These are phyloP conservation scores for Moricandia moricandioides DNA, from an alignment of 345 rosid species.

Conservation along the genomic window DNA sequence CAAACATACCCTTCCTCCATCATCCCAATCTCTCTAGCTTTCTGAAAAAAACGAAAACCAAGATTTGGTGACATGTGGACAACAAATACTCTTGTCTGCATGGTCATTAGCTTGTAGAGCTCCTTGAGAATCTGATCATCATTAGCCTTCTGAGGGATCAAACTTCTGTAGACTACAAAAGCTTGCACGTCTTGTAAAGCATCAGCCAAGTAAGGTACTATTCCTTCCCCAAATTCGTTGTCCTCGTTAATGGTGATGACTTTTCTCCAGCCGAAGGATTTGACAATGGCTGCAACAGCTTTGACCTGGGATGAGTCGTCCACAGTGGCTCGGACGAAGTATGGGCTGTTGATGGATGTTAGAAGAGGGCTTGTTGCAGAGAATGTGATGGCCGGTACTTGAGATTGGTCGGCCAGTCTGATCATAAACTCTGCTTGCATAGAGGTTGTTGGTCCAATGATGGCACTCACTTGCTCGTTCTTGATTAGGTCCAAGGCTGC, in stretches of 20 bases:
- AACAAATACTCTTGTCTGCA: conserved; percentile 54
- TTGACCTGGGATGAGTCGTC: conserved; percentile 46
- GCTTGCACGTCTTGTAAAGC: conserved; percentile 34
- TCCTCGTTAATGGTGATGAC: conserved; percentile 39
- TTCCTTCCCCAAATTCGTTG: conserved; percentile 43
- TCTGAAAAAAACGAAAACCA: conserved; percentile 38
- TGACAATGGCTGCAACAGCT: conserved; percentile 41
- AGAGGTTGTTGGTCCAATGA: conserved; percentile 55
- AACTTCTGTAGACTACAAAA: conserved; percentile 8
- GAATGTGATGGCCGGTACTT: conserved; percentile 54
- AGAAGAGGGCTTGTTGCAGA: conserved; percentile 45
- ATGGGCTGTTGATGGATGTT: conserved; percentile 25
- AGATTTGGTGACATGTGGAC: conserved; percentile 44
- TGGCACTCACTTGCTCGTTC: conserved; percentile 52
- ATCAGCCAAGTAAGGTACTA: conserved; percentile 41
- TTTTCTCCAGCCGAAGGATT: conserved; percentile 47
- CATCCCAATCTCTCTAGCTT: conserved; percentile 51
- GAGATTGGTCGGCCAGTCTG: conserved; percentile 34
- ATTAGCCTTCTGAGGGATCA: conserved; percentile 38
- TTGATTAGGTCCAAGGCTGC: conserved; percentile 50
- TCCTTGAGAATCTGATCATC: conserved; percentile 43
- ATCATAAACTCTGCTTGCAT: conserved; percentile 43
- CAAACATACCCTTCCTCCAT: conserved; percentile 60
- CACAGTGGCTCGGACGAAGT: conserved; percentile 44
- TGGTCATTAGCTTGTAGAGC: conserved; percentile 49